A percentile compares a stretch with the other conserved stretches of the same genome.
phyloP scores from a whole-genome alignment of 164 flowering plant species.

The Sedum album region DNA sequence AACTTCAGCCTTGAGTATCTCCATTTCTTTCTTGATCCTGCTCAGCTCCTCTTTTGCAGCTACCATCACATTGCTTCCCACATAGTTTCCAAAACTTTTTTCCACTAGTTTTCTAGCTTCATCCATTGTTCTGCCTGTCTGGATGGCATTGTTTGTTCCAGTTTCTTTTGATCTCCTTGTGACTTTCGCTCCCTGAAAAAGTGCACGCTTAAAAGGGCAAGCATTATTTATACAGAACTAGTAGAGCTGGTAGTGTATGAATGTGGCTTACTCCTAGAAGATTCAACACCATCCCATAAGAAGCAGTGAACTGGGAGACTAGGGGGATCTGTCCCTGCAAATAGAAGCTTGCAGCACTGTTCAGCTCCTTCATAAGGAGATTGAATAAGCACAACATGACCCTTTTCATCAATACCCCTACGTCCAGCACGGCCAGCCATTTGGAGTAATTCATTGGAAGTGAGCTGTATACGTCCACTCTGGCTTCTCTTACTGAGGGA shows the following conservation, averaged over 20 bases:
- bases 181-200: slow-evolving; percentile 60
- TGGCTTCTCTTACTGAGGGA: slow-evolving; percentile 75
- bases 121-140: slow-evolving; percentile 69
- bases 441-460: slow-evolving; percentile 81
- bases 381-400: slow-evolving; percentile 84
- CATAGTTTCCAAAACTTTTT: slow-evolving; percentile 94
- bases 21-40: slow-evolving; percentile 63
- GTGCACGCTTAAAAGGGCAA: not conserved
- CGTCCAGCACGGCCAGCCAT: slow-evolving; percentile 99
- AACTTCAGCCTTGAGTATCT: slow-evolving; percentile 46
- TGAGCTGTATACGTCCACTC: slow-evolving; percentile 55
- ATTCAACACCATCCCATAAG: slow-evolving; percentile 98
- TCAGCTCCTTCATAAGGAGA: slow-evolving; percentile 91
- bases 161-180: slow-evolving; percentile 42
- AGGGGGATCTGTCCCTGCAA: slow-evolving; percentile 85
- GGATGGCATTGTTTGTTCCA: slow-evolving; percentile 29
- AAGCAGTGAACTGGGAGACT: slow-evolving; percentile 93
- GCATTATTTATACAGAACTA: not conserved
- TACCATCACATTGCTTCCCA: slow-evolving; percentile 91
- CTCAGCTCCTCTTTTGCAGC: slow-evolving; percentile 82
- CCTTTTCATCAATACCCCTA: slow-evolving; percentile 81
- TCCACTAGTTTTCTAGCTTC: slow-evolving; percentile 94
- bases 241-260: slow-evolving; percentile 2
- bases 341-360: slow-evolving; percentile 87
- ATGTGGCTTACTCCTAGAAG: slow-evolving; percentile 67